These are phyloP conservation scores for Chrysoporthe deuterocubensis DNA, from an alignment of 2,329 filamentous ascomycete genomes.

Conservation along the genomic window DNA sequence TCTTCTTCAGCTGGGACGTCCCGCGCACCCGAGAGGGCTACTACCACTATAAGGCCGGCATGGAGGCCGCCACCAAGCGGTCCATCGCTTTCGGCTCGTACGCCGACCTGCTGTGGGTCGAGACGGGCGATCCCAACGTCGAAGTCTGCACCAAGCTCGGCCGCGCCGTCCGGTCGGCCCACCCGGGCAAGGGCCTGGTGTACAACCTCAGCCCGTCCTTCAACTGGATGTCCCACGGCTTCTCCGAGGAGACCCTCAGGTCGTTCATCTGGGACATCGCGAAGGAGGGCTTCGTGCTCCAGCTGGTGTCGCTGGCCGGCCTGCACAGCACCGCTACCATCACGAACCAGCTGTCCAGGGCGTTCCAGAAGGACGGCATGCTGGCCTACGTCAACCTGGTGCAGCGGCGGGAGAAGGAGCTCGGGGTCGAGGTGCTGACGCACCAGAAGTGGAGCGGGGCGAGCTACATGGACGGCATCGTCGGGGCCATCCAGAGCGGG, in stretches of 20 bases:
- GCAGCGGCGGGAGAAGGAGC: slow-evolving; percentile 86
- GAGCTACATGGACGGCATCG: slow-evolving; percentile 81
- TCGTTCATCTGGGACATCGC: slow-evolving; percentile 97
- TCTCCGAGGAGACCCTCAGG: slow-evolving; percentile 79
- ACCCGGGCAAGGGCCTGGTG: slow-evolving; percentile 85
- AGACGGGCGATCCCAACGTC: slow-evolving; percentile 89
- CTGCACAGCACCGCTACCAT: slow-evolving; percentile 68
- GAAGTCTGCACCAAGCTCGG: slow-evolving; percentile 76
- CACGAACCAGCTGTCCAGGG: slow-evolving; percentile 74
- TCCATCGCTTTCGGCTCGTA: slow-evolving; percentile 90
- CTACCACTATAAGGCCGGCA: slow-evolving; percentile 87
- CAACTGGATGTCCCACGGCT: slow-evolving; percentile 98
- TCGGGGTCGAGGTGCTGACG: slow-evolving; percentile 89
- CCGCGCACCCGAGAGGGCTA: slow-evolving; percentile 92
- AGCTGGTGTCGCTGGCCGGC: slow-evolving; percentile 69
- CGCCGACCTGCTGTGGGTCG: slow-evolving; percentile 95
- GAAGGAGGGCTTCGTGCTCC: slow-evolving; percentile 77
- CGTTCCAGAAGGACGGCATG: slow-evolving; percentile 93
- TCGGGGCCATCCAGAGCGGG: slow-evolving; percentile 89
- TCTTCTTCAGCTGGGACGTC: slow-evolving; percentile 89
- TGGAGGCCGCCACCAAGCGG: slow-evolving; percentile 87
- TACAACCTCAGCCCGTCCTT: slow-evolving; percentile 97
- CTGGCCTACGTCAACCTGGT: slow-evolving; percentile 95
- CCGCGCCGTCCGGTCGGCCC: slow-evolving; percentile 69
- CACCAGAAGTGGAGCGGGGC: slow-evolving; percentile 85